Evolutionary conservation across 805 yeast genomes (phyloP).

Genomic region (Ogataea corticis): DNA sequence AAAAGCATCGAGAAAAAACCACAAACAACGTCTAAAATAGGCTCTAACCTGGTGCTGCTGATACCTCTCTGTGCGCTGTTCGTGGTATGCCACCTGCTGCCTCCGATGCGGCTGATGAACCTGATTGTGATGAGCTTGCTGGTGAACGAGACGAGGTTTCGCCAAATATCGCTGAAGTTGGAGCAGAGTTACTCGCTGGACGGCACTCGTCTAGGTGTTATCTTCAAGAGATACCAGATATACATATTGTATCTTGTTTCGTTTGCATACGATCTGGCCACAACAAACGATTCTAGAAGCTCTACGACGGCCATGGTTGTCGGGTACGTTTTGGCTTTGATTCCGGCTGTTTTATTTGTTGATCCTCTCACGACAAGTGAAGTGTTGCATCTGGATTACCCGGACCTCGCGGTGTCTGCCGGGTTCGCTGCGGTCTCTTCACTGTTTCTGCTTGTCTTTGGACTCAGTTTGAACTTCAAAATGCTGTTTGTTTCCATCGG

Average conservation of each 20-base stretch:
- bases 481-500: slow-evolving; percentile 34
- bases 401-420: slow-evolving; percentile 16
- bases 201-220: slow-evolving; percentile 5
- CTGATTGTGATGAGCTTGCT: slow-evolving; percentile 26
- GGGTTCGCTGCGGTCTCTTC: slow-evolving; percentile 9
- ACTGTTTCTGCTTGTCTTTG: slow-evolving; percentile 12
- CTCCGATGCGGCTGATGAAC: slow-evolving; percentile 30
- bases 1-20: background rate
- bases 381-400: slow-evolving; percentile 2
- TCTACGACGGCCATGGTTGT: slow-evolving; percentile 2
- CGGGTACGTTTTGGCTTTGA: slow-evolving; percentile 23
- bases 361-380: slow-evolving; percentile 11
- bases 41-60: slow-evolving; percentile 3
- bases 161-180: slow-evolving; percentile 20
- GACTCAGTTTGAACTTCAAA: slow-evolving; percentile 25
- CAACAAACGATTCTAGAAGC: background rate
- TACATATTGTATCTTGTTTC: slow-evolving; percentile 17
- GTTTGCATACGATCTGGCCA: slow-evolving; percentile 16
- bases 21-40: too few relatives aligned
- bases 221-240: slow-evolving; percentile 20
- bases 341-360: slow-evolving; percentile 24
- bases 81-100: slow-evolving; percentile 24
- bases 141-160: slow-evolving; percentile 9
- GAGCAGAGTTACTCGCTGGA: slow-evolving; percentile 22
- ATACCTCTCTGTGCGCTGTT: slow-evolving; percentile 22